Evolutionary conservation across 2,329 filamentous ascomycete species (phyloP).

Genomic region (Cytospora schulzeri): DNA sequence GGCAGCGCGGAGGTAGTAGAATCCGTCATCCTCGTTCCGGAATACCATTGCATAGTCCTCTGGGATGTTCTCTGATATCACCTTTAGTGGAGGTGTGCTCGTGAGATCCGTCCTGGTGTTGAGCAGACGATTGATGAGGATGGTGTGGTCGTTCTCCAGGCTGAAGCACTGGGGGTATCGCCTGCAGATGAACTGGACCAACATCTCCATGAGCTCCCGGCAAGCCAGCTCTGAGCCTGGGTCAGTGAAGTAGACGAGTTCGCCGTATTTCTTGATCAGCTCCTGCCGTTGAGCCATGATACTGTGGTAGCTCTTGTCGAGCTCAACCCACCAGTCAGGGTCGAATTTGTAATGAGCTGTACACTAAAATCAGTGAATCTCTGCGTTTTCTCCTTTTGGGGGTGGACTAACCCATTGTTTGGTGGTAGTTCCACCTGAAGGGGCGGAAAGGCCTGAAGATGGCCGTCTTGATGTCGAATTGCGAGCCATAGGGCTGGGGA

Average conservation of each 20-base stretch:
- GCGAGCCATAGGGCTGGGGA: constrained; percentile 58
- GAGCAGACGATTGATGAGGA: constrained; percentile 71
- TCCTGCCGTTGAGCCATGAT: constrained; percentile 69
- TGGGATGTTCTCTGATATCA: constrained; percentile 76
- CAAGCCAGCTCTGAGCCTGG: constrained; percentile 78
- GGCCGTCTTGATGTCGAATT: constrained; percentile 71
- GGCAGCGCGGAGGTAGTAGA: constrained; percentile 75
- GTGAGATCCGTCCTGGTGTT: constrained; percentile 62
- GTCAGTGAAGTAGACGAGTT: constrained; percentile 65
- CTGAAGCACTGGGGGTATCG: constrained; percentile 76
- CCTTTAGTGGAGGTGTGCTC: constrained; percentile 63
- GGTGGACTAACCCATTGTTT: constrained; percentile 78
- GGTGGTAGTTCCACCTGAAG: constrained; percentile 82
- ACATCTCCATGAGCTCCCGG: constrained; percentile 88
- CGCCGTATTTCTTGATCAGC: constrained; percentile 65
- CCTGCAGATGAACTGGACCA: constrained; percentile 74
- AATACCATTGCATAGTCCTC: constrained; percentile 83
- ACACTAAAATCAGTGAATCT: constrained; percentile 15
- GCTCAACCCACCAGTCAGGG: constrained; percentile 85
- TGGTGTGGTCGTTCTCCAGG: constrained; percentile 52
- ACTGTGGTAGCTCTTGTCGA: constrained; percentile 71
- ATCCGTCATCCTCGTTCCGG: constrained; percentile 69
- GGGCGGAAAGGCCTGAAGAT: constrained; percentile 76
- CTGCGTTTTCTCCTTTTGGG: background rate
- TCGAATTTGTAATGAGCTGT: constrained; percentile 77